Conservation (phyloP, 2,329 filamentous ascomycete genomes). For the Fusarium nodosum region DNA sequence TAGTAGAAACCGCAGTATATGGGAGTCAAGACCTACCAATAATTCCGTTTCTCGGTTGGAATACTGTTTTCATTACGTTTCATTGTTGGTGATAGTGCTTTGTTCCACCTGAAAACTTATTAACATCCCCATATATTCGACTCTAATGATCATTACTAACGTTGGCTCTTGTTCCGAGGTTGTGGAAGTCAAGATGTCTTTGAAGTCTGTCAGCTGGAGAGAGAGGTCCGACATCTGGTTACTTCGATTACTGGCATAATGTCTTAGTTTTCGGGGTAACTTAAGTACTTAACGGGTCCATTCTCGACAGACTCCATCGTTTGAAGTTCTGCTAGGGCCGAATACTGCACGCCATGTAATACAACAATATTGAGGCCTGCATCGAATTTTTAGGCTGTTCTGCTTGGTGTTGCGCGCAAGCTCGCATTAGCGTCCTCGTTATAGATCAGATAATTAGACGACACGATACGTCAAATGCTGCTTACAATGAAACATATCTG, state of each 20-base stretch:
- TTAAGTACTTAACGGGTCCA: background rate
- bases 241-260: too few species aligned
- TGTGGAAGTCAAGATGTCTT: background rate
- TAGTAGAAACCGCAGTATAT: accelerated
- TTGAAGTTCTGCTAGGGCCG: background rate
- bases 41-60: slow-evolving; percentile 5
- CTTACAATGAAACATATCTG: background rate
- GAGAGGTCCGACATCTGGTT: background rate
- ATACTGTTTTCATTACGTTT: accelerated
- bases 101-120: background rate
- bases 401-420: background rate
- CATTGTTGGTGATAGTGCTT: accelerated
- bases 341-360: slow-evolving; percentile 2
- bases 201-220: accelerated
- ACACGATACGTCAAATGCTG: background rate
- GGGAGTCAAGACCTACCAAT: slow-evolving; percentile 10
- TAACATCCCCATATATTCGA: accelerated
- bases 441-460: background rate
- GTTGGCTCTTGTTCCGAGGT: background rate
- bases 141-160: background rate
- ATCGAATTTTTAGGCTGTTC: slow-evolving; percentile 1
- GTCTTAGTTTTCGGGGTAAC: accelerated
- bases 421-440: background rate
- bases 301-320: background rate
- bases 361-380: background rate